Base-by-base conservation (phyloP, 371 early-diverging fungal species). In the Mortierella sp. region DNA sequence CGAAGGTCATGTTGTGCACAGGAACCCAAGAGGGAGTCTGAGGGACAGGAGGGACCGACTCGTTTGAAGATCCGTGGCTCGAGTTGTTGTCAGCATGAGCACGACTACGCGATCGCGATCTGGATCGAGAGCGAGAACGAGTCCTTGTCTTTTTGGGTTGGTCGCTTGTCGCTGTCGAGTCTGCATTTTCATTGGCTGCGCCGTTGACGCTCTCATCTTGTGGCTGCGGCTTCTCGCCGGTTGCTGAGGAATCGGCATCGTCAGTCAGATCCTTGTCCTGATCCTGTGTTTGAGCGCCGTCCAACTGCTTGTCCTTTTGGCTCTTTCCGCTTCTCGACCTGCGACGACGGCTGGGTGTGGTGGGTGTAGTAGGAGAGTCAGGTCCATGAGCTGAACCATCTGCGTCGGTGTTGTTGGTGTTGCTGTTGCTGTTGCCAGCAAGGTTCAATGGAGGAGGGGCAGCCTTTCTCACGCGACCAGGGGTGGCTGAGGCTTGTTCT, bases 21-120 rank as follows among this genome's bases (percentile, higher is more conserved):
- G 87, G 82, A 4, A 82, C 87, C 87, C 87, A 82, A 0, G 87
- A 82, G 1, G 87, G 87, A n/a, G 87, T 86, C 71, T 80, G 82
- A n/a, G 87, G 87, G 11, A 86, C 87, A n/a, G 87, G 87, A 18
- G 87, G 87, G 3, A 86, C 80, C 29, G 78, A 75, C 35, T 85
- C 79, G 32, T 51, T 77, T 2, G 84, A 80, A 2, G 79, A 76
- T 48, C 79, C 79, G n/a, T 77, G 78, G 29, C 78, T 72, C 5
- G 79, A 78, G 55, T 70, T 70, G 51, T 77, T 82, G 32, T 82
- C 87, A 4, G 80, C 82, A 56, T 75, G 74, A 6, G 73, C 74
- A 24, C 78, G 82, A 27, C 51, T 82, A 24, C 82, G 74, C 2
- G 87, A 86, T 29, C 80, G 60, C 27, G 83, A 83, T 18, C 79